Conservation (phyloP, 805 yeast genomes). For the Wickerhamomyces tratensis region DNA sequence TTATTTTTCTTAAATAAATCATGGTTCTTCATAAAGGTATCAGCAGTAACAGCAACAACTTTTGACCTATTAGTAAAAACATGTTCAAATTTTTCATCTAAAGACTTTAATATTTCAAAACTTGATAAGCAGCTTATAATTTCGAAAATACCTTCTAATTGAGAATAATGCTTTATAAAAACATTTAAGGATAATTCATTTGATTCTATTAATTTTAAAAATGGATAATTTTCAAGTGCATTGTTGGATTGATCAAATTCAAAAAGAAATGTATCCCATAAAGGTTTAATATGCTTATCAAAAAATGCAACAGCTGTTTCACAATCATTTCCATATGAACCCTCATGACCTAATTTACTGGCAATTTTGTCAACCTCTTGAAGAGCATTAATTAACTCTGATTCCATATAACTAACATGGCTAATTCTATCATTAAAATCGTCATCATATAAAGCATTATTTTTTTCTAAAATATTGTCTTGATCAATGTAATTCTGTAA, state of each 20-base stretch:
- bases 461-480: not conserved
- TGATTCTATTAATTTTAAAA: no score
- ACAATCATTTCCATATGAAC: constrained; percentile 27
- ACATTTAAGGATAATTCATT: no score
- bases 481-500: not conserved
- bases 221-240: not conserved
- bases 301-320: constrained; percentile 26
- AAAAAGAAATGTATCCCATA: not conserved
- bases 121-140: no score
- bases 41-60: no score
- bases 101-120: no score
- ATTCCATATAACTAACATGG: not conserved
- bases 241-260: no score
- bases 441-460: not conserved
- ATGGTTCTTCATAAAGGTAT: no score
- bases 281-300: constrained; percentile 12
- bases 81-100: no score
- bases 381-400: constrained; percentile 12
- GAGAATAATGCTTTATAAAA: no score
- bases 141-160: no score
- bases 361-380: constrained; percentile 22
- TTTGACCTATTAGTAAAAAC: no score
- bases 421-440: not conserved
- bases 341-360: constrained; percentile 17
- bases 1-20: constrained; percentile 7